These are phyloP conservation scores for Gyrodon lividus DNA, from an alignment of 768 basidiomycete genomes.

Conservation along the genomic window DNA sequence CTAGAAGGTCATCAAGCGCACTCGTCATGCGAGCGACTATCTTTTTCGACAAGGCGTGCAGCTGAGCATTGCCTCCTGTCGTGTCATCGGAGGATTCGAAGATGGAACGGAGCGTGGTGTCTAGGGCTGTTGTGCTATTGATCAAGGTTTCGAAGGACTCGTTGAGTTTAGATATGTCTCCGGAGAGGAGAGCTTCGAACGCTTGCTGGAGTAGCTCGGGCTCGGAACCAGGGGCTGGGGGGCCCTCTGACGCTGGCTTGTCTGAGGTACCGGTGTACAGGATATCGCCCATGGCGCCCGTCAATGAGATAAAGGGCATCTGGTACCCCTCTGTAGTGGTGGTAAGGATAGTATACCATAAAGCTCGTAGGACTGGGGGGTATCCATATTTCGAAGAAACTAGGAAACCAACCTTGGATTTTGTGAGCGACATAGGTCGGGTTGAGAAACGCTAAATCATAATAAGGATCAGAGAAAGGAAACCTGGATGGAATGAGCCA, in stretches of 20 bases:
- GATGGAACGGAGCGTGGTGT: background rate
- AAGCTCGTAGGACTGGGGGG: background rate
- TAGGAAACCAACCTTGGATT: background rate
- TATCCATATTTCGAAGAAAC: too few relatives aligned
- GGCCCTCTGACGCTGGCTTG: background rate
- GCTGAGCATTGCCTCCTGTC: background rate
- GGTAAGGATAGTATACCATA: background rate
- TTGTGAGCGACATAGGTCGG: background rate
- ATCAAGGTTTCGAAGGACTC: slow-evolving; percentile 7
- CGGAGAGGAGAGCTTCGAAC: slow-evolving; percentile 1
- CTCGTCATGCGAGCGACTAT: background rate
- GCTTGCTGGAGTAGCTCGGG: background rate
- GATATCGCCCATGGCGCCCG: background rate
- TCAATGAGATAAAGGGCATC: background rate
- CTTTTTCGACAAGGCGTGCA: too few relatives aligned
- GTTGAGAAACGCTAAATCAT: background rate
- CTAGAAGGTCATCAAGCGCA: slow-evolving; percentile 3
- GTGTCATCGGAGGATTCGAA: background rate
- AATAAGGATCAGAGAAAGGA: background rate
- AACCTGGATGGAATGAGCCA: background rate
- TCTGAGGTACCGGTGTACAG: background rate
- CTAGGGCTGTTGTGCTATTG: background rate
- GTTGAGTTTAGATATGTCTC: slow-evolving; percentile 2
- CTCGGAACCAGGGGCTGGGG: too few relatives aligned
- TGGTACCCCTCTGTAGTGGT: background rate